Evolutionary conservation across 495 filamentous ascomycete genomes (phyloP).

Genomic region (Melanomma pulvis-pyrius): DNA sequence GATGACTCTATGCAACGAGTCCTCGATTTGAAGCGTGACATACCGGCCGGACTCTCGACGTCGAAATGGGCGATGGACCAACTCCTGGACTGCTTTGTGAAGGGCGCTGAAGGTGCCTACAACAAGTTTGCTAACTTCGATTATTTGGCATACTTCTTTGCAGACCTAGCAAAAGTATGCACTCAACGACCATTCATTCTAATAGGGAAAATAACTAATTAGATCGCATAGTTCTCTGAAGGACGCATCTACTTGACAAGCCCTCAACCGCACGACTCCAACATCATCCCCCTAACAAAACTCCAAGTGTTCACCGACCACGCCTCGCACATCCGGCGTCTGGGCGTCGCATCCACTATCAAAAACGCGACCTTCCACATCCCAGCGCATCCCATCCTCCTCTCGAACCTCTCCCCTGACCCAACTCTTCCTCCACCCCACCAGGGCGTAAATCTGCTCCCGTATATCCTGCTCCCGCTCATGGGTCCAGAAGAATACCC

Average conservation of each 20-base stretch:
- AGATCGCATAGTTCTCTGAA: constrained; percentile 52
- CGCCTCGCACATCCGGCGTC: constrained; percentile 72
- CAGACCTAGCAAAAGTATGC: constrained; percentile 76
- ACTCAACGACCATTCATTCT: neutral
- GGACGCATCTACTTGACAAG: constrained; percentile 76
- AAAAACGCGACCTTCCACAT: constrained; percentile 83
- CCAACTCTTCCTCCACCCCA: constrained; percentile 62
- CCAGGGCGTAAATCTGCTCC: constrained; percentile 76
- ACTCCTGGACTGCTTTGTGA: constrained; percentile 92
- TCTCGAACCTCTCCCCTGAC: constrained; percentile 58
- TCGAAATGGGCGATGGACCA: constrained; percentile 80
- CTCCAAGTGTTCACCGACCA: constrained; percentile 92
- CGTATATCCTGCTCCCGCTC: constrained; percentile 78
- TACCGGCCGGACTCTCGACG: constrained; percentile 63
- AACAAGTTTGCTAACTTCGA: constrained; percentile 89
- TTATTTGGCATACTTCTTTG: constrained; percentile 91
- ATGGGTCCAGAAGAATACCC: constrained; percentile 60
- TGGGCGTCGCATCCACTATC: constrained; percentile 88
- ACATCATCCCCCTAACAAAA: constrained; percentile 81
- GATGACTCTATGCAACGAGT: constrained; percentile 70
- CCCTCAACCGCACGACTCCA: constrained; percentile 69
- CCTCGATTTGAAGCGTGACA: constrained; percentile 61
- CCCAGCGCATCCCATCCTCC: constrained; percentile 66
- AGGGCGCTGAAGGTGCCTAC: constrained; percentile 75
- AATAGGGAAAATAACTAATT: neutral